Conservation (phyloP, 768 basidiomycete genomes). For the Phanerochaete sordida region DNA sequence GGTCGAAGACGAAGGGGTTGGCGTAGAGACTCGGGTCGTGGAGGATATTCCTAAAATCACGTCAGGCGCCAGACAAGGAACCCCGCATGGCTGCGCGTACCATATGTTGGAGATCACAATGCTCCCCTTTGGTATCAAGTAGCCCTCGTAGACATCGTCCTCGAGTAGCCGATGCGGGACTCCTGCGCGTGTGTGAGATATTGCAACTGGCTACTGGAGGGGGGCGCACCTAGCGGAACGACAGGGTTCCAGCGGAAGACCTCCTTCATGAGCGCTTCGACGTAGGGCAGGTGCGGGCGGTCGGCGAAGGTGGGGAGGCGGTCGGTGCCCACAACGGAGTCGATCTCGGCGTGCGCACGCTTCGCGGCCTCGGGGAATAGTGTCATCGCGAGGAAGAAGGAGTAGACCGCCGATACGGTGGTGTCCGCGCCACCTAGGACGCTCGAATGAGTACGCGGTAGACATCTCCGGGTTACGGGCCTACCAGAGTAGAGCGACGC, state of each 20-base stretch:
- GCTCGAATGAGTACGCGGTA: background rate
- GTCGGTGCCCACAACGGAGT: conserved; percentile 14
- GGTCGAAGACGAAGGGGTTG: conserved; percentile 17
- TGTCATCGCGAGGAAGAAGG: conserved; percentile 15
- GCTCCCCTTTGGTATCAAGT: conserved; percentile 16
- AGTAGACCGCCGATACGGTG: conserved; percentile 9
- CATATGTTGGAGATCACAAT: conserved; percentile 16
- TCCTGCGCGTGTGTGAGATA: conserved; percentile 2
- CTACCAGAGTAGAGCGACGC: conserved; percentile 20
- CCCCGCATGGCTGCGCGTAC: no score
- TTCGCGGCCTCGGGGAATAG: conserved; percentile 15
- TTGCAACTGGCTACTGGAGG: background rate
- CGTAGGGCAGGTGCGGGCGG: conserved; percentile 9
- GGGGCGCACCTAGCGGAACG: conserved; percentile 17
- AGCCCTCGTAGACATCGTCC: conserved; percentile 20
- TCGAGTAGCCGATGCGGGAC: conserved; percentile 15
- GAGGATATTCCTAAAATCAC: conserved; percentile 20
- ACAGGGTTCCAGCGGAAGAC: conserved; percentile 31
- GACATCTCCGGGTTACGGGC: conserved; percentile 9
- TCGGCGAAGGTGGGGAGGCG: conserved; percentile 11
- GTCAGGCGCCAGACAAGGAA: no score
- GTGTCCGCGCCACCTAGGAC: conserved; percentile 34
- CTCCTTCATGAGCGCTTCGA: conserved; percentile 25
- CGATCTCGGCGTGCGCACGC: conserved; percentile 18
- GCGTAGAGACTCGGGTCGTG: conserved; percentile 17